A percentile compares a stretch with the other conserved stretches of the same genome.
phyloP scores from a whole-genome alignment of 164 flowering plant genomes.

The Cinnamomum chago region DNA sequence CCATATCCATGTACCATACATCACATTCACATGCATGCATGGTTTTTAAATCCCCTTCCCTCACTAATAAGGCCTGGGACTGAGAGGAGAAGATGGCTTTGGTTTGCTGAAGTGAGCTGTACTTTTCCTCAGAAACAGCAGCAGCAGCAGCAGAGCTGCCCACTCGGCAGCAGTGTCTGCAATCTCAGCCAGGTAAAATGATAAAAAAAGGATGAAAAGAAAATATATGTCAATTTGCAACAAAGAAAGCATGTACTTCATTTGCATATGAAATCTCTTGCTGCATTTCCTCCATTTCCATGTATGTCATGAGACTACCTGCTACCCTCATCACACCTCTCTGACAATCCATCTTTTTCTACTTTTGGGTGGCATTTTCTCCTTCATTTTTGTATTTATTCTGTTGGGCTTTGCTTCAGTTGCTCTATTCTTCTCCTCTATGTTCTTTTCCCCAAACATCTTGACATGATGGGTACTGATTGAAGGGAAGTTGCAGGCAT shows the following conservation, averaged over 20 bases:
- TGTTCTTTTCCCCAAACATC: slow-evolving; percentile 4
- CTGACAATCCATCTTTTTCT: background rate
- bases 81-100: background rate
- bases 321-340: slow-evolving; percentile 3
- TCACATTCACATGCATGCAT: no score
- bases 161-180: background rate
- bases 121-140: slow-evolving; percentile 13
- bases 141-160: slow-evolving; percentile 5
- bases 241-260: background rate
- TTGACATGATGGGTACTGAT: slow-evolving; percentile 34
- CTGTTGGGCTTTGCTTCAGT: background rate
- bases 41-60: no score
- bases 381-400: background rate
- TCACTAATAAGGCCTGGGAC: no score
- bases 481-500: slow-evolving; percentile 17
- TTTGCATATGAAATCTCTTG: background rate
- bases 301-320: background rate
- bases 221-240: background rate
- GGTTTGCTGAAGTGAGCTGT: slow-evolving; percentile 12
- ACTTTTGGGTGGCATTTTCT: background rate
- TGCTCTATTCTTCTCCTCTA: background rate
- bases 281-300: background rate
- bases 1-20: no score
- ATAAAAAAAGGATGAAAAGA: background rate
- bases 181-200: slow-evolving; percentile 10